A percentile compares a stretch with the other conserved stretches of the same genome.
Conservation (phyloP, 1,284 basidiomycete genomes). For the Rhizoctonia solani region DNA sequence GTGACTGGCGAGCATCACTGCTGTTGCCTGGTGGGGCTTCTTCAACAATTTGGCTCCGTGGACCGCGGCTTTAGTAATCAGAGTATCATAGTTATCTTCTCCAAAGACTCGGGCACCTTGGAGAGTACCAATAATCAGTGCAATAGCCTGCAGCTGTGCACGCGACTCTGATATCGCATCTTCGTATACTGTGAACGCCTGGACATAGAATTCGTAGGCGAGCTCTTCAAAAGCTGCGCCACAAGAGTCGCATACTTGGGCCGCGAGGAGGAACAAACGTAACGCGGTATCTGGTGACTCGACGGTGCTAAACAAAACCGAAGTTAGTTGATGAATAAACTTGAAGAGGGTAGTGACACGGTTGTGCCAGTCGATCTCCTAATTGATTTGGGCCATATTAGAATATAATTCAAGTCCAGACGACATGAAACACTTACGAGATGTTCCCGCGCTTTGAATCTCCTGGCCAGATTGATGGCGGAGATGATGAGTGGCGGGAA, state of each 20-base stretch:
- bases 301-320: conserved; percentile 87
- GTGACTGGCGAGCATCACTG: conserved; percentile 92
- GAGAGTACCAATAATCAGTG: conserved; percentile 85
- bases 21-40: conserved; percentile 94
- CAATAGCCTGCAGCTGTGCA: conserved; percentile 91
- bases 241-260: conserved; percentile 89
- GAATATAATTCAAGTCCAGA: conserved; percentile 52
- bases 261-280: conserved; percentile 89
- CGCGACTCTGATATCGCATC: conserved; percentile 92
- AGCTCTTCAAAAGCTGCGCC: conserved; percentile 80
- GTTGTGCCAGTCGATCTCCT: conserved; percentile 83
- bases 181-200: conserved; percentile 94
- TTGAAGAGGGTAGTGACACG: conserved; percentile 85
- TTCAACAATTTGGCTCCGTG: conserved; percentile 93
- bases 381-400: conserved; percentile 13
- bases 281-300: conserved; percentile 89
- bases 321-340: conserved; percentile 88
- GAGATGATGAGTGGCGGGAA: conserved; percentile 92
- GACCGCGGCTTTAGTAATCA: conserved; percentile 93
- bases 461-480: conserved; percentile 84
- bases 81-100: conserved; percentile 90
- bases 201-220: conserved; percentile 93
- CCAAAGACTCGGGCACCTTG: conserved; percentile 85
- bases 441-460: conserved; percentile 74
- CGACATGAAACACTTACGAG: conserved; percentile 40